phyloP scores from a whole-genome alignment of 139 green algal genomes.

The Picochlorum sp. region DNA sequence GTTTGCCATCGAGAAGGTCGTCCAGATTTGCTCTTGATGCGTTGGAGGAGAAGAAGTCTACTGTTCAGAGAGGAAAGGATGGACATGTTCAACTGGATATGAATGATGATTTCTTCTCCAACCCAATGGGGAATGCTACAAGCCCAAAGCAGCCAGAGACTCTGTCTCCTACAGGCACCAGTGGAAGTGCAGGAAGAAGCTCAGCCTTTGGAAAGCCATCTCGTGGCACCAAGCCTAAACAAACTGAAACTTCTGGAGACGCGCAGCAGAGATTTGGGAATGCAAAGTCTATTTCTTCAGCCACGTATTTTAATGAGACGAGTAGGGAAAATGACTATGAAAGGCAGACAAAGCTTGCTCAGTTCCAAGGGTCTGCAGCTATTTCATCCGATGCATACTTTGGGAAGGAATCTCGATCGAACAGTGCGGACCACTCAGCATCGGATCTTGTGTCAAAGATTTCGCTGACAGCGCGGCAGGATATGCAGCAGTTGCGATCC shows the following conservation, averaged over 20 bases:
- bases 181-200: not conserved
- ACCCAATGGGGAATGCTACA: conserved; percentile 24
- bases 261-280: conserved; percentile 71
- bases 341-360: conserved; percentile 22
- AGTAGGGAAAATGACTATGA: conserved; percentile 38
- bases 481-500: conserved; percentile 58
- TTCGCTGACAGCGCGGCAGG: conserved; percentile 55
- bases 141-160: not conserved
- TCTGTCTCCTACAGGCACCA: not conserved
- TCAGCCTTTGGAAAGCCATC: conserved; percentile 17
- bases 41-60: conserved; percentile 26
- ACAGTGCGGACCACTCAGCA: conserved; percentile 52
- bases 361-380: conserved; percentile 51
- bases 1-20: conserved; percentile 3
- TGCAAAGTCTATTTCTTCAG: conserved; percentile 83
- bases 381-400: conserved; percentile 82
- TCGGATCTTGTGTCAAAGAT: conserved; percentile 71
- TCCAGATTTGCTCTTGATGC: conserved; percentile 59
- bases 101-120: conserved; percentile 52
- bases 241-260: not conserved
- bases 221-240: not conserved
- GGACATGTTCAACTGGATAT: conserved; percentile 62
- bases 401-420: conserved; percentile 19
- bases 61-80: conserved; percentile 65
- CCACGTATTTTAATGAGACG: conserved; percentile 39